These are phyloP conservation scores for Penstemon barbatus DNA, from an alignment of 257 asterid genomes.

Conservation along the genomic window DNA sequence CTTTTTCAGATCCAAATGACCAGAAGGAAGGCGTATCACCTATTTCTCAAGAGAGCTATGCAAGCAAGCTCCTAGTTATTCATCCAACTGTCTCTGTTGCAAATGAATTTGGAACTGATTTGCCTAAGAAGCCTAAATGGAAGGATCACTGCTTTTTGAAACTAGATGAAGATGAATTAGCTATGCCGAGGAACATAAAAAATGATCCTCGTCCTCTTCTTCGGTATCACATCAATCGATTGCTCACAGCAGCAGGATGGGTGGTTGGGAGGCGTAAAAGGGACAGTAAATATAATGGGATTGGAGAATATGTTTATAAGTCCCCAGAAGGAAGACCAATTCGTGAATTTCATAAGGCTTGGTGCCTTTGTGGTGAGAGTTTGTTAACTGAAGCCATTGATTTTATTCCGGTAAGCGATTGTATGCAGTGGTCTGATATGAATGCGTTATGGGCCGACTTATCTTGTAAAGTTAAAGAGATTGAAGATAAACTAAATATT, in stretches of 20 bases:
- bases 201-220: constrained; percentile 97
- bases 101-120: constrained; percentile 39
- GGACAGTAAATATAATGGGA: constrained; percentile 68
- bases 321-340: constrained; percentile 93
- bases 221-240: constrained; percentile 83
- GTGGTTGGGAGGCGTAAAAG: constrained; percentile 93
- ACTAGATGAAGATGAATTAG: constrained; percentile 70
- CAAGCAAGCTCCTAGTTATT: constrained; percentile 57
- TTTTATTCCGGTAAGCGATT: constrained; percentile 44
- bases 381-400: constrained; percentile 51
- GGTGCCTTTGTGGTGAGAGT: constrained; percentile 81
- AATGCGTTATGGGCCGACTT: constrained; percentile 73
- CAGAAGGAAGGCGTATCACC: constrained; percentile 66
- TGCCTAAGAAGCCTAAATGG: constrained; percentile 77
- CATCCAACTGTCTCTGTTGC: constrained; percentile 42
- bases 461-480: constrained; percentile 51
- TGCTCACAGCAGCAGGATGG: constrained; percentile 91
- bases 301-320: constrained; percentile 88
- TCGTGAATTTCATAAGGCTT: constrained; percentile 92
- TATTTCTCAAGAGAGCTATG: constrained; percentile 85
- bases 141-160: constrained; percentile 81
- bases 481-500: constrained; percentile 54
- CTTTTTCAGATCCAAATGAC: constrained; percentile 47
- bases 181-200: constrained; percentile 63
- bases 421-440: constrained; percentile 70